Evolutionary conservation across 495 filamentous ascomycete genomes (phyloP).

Genomic region (Penicillium diatomitis): DNA sequence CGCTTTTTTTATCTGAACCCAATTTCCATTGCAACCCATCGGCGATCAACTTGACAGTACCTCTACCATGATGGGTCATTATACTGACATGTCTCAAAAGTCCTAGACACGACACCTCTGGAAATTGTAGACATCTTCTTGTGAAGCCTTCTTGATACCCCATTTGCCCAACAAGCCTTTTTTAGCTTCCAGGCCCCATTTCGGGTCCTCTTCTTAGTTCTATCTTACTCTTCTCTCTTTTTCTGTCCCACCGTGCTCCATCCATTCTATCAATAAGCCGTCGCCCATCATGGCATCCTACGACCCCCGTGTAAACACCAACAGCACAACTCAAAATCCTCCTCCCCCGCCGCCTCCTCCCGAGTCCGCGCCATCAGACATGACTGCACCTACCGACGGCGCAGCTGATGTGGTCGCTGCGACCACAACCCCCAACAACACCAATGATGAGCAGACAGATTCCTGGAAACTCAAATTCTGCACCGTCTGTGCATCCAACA

Average conservation of each 20-base stretch:
- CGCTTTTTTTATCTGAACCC: constrained; percentile 35
- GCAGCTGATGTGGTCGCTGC: constrained; percentile 17
- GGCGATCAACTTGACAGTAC: background rate
- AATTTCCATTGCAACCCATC: constrained; percentile 2
- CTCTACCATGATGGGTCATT: too few species aligned
- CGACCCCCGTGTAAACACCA: constrained; percentile 46
- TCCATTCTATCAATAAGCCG: background rate
- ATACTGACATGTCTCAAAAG: too few species aligned
- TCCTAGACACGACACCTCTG: background rate
- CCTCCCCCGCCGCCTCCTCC: constrained; percentile 46
- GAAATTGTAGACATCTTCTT: constrained; percentile 31
- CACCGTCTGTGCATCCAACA: constrained; percentile 96
- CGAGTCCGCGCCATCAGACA: constrained; percentile 13
- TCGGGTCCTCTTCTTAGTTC: constrained; percentile 7
- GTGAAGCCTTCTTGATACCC: constrained; percentile 29
- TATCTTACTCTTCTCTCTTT: background rate
- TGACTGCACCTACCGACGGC: background rate
- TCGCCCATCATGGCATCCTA: constrained; percentile 42
- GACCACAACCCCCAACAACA: constrained; percentile 1
- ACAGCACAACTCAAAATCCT: constrained; percentile 31
- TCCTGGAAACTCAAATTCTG: constrained; percentile 88
- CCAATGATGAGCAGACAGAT: constrained; percentile 37
- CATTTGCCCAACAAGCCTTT: too few species aligned
- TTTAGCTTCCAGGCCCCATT: background rate
- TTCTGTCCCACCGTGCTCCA: background rate